A percentile compares a stretch with the other conserved stretches of the same genome.
Conservation (phyloP, 2,329 filamentous ascomycete species). For the Hysterium pulicare region DNA sequence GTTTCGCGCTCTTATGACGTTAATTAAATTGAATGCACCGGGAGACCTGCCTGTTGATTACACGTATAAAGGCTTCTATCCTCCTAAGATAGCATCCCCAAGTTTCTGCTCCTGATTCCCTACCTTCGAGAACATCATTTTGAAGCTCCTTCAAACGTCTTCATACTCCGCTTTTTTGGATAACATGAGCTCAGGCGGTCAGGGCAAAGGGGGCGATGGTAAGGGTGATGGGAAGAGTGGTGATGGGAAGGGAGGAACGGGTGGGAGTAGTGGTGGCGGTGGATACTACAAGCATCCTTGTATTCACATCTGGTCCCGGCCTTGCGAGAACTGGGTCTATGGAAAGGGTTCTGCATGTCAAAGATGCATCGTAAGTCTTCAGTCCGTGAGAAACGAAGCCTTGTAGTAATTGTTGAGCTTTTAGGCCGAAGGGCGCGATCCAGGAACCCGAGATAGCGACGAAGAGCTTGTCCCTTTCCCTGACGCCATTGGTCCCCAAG, state of each 20-base stretch:
- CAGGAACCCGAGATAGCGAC: neutral
- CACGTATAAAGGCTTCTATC: too few species aligned
- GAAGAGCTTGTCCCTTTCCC: neutral
- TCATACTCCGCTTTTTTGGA: too few species aligned
- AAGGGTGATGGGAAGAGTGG: neutral
- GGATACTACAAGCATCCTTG: constrained; percentile 7
- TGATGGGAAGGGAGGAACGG: neutral
- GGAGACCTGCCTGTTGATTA: too few species aligned
- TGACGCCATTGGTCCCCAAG: neutral
- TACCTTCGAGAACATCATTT: neutral
- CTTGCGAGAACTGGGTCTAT: constrained; percentile 8
- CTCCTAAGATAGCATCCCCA: neutral
- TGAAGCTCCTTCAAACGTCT: neutral
- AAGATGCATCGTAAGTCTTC: constrained; percentile 4
- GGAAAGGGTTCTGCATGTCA: constrained; percentile 6
- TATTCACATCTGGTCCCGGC: constrained; percentile 2
- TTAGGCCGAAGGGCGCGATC: neutral
- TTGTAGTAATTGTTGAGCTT: too few species aligned
- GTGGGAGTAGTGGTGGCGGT: constrained; percentile 1
- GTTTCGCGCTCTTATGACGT: too few species aligned
- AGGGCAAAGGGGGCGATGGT: neutral
- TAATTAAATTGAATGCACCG: too few species aligned
- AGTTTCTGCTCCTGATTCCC: neutral
- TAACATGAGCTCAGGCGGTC: neutral
- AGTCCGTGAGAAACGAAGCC: too few species aligned